Percentiles rank a stretch among this genome's conserved stretches.
phyloP scores from a whole-genome alignment of 1,284 basidiomycete genomes.

The Boletus austroedulis region DNA sequence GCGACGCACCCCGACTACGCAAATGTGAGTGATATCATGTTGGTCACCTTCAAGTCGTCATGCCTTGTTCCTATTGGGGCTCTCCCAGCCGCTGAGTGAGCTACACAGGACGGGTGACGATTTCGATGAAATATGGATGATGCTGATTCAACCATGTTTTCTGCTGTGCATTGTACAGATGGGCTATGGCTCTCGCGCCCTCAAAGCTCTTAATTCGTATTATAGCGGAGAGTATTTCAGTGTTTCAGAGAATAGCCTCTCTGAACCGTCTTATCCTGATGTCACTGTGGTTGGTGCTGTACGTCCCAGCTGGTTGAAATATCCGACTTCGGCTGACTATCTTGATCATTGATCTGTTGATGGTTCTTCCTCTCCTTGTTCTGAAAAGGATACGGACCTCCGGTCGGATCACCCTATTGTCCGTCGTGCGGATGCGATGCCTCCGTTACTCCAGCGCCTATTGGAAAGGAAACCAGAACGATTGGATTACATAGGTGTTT shows the following conservation, averaged over 20 bases:
- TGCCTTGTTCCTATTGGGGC: background rate
- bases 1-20: slow-evolving; percentile 98
- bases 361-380: background rate
- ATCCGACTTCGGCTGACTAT: slow-evolving; percentile 2
- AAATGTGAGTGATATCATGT: slow-evolving; percentile 50
- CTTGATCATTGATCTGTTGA: background rate
- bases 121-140: slow-evolving; percentile 1
- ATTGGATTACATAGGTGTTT: slow-evolving; percentile 95
- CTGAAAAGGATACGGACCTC: slow-evolving; percentile 46
- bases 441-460: slow-evolving; percentile 88
- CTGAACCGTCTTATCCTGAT: slow-evolving; percentile 61
- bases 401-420: slow-evolving; percentile 75
- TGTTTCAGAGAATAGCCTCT: slow-evolving; percentile 64
- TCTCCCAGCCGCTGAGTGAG: background rate
- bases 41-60: background rate
- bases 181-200: slow-evolving; percentile 95
- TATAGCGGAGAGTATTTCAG: slow-evolving; percentile 93
- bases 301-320: slow-evolving; percentile 17
- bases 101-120: background rate
- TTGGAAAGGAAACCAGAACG: slow-evolving; percentile 88
- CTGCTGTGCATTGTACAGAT: slow-evolving; percentile 54
- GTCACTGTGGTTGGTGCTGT: slow-evolving; percentile 61
- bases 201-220: slow-evolving; percentile 85
- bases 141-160: background rate
- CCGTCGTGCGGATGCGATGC: slow-evolving; percentile 79